Conservation (phyloP, 768 basidiomycete genomes). For the Lyophyllum atratum region DNA sequence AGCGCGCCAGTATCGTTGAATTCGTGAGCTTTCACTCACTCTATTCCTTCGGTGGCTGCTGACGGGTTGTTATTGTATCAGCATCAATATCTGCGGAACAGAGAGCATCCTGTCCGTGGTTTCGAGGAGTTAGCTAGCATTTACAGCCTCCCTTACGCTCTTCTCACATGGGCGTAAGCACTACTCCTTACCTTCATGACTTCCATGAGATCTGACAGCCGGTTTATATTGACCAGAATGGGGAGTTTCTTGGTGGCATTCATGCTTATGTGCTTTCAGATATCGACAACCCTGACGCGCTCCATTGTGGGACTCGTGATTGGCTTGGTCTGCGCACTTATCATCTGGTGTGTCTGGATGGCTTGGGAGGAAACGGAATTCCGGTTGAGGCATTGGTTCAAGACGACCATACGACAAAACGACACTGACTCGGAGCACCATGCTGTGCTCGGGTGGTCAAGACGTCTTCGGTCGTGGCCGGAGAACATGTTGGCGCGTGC, state of each 20-base stretch:
- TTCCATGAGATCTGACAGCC: not conserved
- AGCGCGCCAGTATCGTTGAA: slow-evolving; percentile 27
- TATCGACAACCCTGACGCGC: slow-evolving; percentile 16
- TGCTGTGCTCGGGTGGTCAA: too few relatives aligned
- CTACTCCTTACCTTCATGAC: not conserved
- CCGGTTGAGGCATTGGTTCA: not conserved
- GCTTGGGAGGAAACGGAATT: slow-evolving; percentile 17
- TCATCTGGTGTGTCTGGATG: slow-evolving; percentile 26
- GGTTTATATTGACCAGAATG: slow-evolving; percentile 16
- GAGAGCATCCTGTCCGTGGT: not conserved
- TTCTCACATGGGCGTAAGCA: slow-evolving; percentile 21
- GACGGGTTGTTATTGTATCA: not conserved
- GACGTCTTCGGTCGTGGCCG: too few relatives aligned
- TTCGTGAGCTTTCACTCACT: slow-evolving; percentile 30
- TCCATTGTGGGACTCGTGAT: slow-evolving; percentile 15
- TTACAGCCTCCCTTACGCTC: slow-evolving; percentile 10
- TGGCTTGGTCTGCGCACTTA: slow-evolving; percentile 9
- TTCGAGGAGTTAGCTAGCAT: slow-evolving; percentile 9
- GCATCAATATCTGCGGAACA: slow-evolving; percentile 4
- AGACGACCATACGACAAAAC: not conserved
- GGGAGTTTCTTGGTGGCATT: slow-evolving; percentile 27
- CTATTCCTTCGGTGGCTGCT: not conserved
- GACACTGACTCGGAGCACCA: not conserved
- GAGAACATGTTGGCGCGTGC: too few relatives aligned
- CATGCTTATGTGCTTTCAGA: slow-evolving; percentile 26